Evolutionary conservation across 306 rosid species (phyloP), one percentile per base, ranked within the genome.

Genomic region (Vigna radiata): DNA sequence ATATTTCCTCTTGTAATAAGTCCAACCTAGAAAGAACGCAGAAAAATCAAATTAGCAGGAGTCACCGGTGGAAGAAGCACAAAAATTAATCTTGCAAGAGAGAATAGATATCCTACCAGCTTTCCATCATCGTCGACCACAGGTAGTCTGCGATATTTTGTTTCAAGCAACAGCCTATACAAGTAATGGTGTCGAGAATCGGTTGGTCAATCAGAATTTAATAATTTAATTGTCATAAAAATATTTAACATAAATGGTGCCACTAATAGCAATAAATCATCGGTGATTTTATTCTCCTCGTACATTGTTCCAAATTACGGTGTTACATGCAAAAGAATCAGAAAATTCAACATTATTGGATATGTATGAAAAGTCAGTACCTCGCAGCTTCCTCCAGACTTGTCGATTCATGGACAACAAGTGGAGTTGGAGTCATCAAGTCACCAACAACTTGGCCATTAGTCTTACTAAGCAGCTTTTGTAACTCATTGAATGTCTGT

Each of bases 391-490:
- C 99, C 86, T 91, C 97, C 29, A 92, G 85, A 71, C 85, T 87
- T 81, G 98, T 85, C 27, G 90, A 90, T 82, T 89, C 91, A 55
- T 81, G 89, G 77, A 95, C 97, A 85, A 91, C 89, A 62, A 96
- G 97, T 13, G 99, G 99, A 69, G 90, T 83, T 27, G 94, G 85
- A 41, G 99, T 96, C 99, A 96, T 96, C 41, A 96, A 82, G 85
- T 96, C 99, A 6, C 99, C 99, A 29, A 96, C 97, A 83, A 92
- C 92, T 89, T 92, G 82, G 15, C 98, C 98, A 68, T 92, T 89
- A 18, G 94, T 92, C 87, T 96, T 96, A 67, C 85, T 73, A 75
- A 96, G 96, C 75, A 96, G 87, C 73, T 86, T 91, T 76, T 96
- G 99, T 83, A 96, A 48, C 87, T 92, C 86, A 37, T 92, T 89